Base-by-base conservation (phyloP, 2,329 filamentous ascomycete genomes). In the Pseudogymnoascus sp. region DNA sequence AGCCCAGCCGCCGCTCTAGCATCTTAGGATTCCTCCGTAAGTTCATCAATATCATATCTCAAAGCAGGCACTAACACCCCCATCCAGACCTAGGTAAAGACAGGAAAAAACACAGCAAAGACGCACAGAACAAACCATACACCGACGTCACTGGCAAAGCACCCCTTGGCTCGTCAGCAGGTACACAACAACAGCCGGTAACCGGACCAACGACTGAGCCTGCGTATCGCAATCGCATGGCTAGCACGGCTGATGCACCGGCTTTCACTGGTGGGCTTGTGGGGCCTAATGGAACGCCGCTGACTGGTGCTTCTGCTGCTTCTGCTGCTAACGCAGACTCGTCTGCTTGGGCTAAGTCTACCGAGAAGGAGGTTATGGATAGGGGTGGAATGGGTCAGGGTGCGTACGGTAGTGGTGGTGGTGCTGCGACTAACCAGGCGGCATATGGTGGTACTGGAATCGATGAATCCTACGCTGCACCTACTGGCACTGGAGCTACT, bases 1-100 rank as follows among this genome's bases (percentile, higher is more conserved):
- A 65, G 59, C 31, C 65, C 5, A 49, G 65, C 14, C 63, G 64
- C 34, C 65, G 66, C 34, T 64, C 63, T 36, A 67, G 68, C 7
- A 38, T 71, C 8, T 61, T 71, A 11, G 66, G 64, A 5, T 70
- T 71, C 63, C 61, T 71, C 3, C 68, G 69, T 70, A 65, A 65
- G 68, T 65, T n/a, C 12, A 16, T 11, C 56, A 5, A 16, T 3
- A 25, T 3, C n/a, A 4, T 43, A 28, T 59, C 5, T 3, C 5
- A n/a, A 21, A 28, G 5, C 28, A 31, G 37, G n/a, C 18, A 21
- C 49, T 61, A 8, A 43, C 66, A 63, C 59, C 63, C n/a, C 37
- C 37, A 59, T 3, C n/a, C 34, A 70, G 68, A 71, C 46, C 69
- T 60, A 37, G 59, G 37, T 4, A 60, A 67, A 4, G 68, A 71